Conservation (phyloP, 2,329 filamentous ascomycete species). For the Phymatotrichopsis omnivora region DNA sequence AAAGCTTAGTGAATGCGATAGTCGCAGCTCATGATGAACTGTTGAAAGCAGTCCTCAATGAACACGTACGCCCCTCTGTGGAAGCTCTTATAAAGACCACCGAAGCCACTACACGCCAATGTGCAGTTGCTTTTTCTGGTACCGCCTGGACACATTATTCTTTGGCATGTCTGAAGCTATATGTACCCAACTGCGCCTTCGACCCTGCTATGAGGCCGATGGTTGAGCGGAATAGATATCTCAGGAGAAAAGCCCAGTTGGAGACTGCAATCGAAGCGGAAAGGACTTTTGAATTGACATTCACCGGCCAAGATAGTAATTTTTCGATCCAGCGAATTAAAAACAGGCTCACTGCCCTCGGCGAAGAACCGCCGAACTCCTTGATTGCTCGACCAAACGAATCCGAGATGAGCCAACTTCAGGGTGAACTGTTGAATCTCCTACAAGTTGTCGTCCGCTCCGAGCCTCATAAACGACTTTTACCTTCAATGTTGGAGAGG, state of each 20-base stretch:
- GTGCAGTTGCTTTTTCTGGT: slow-evolving; percentile 38
- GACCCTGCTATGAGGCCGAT: slow-evolving; percentile 59
- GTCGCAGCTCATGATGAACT: slow-evolving; percentile 1
- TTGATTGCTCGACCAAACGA: slow-evolving; percentile 60
- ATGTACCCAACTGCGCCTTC: slow-evolving; percentile 75
- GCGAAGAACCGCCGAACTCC: slow-evolving; percentile 54
- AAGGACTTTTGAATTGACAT: slow-evolving; percentile 52
- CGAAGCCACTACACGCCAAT: slow-evolving; percentile 26
- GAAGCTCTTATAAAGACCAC: slow-evolving; percentile 32
- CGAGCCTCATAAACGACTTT: slow-evolving; percentile 36
- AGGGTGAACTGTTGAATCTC: slow-evolving; percentile 73
- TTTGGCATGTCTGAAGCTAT: slow-evolving; percentile 62
- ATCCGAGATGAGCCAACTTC: slow-evolving; percentile 60
- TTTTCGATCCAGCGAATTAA: slow-evolving; percentile 55
- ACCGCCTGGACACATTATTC: slow-evolving; percentile 69
- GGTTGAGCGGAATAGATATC: slow-evolving; percentile 53
- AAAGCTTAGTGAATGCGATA: background rate
- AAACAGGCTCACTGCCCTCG: slow-evolving; percentile 52
- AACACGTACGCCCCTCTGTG: slow-evolving; percentile 36
- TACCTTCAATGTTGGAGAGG: slow-evolving; percentile 32
- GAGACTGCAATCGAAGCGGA: slow-evolving; percentile 50
- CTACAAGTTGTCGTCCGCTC: slow-evolving; percentile 52
- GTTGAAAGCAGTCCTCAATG: slow-evolving; percentile 26
- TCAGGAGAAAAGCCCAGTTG: slow-evolving; percentile 48
- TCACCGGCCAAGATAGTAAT: slow-evolving; percentile 59